A percentile compares a stretch with the other conserved stretches of the same genome.
Conservation (phyloP, 176 grass and related monocot genomes). For the Metroxylon sagu region DNA sequence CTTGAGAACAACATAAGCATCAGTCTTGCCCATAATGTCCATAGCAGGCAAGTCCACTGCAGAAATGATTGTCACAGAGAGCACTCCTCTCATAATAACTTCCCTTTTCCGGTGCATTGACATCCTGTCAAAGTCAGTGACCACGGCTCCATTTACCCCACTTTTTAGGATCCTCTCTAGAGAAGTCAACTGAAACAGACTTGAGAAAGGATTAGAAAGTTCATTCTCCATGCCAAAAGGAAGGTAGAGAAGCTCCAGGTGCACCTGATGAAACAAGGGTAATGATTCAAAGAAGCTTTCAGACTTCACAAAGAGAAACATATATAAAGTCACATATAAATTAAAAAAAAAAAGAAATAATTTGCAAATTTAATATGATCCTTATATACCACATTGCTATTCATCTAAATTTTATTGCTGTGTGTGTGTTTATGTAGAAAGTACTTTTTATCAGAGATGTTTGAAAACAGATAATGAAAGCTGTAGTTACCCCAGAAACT, state of each 20-base stretch:
- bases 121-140: constrained; percentile 28
- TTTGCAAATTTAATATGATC: too few relatives aligned
- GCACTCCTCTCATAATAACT: constrained; percentile 88
- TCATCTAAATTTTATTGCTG: too few relatives aligned
- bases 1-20: constrained; percentile 70
- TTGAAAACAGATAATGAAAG: too few relatives aligned
- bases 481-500: too few relatives aligned
- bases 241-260: constrained; percentile 91
- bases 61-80: constrained; percentile 82
- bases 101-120: constrained; percentile 67
- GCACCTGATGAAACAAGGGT: constrained; percentile 42
- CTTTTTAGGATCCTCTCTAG: constrained; percentile 90
- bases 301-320: too few relatives aligned
- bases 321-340: too few relatives aligned
- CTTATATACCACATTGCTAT: too few relatives aligned
- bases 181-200: constrained; percentile 62
- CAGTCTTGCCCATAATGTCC: constrained; percentile 92
- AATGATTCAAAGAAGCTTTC: too few relatives aligned
- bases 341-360: too few relatives aligned
- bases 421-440: too few relatives aligned
- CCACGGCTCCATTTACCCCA: constrained; percentile 56
- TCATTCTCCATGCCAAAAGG: constrained; percentile 60
- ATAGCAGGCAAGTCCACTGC: constrained; percentile 86
- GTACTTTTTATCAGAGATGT: too few relatives aligned
- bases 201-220: constrained; percentile 63